These are phyloP conservation scores for Pterula multifida DNA, from an alignment of 1,284 basidiomycete genomes.

Conservation along the genomic window DNA sequence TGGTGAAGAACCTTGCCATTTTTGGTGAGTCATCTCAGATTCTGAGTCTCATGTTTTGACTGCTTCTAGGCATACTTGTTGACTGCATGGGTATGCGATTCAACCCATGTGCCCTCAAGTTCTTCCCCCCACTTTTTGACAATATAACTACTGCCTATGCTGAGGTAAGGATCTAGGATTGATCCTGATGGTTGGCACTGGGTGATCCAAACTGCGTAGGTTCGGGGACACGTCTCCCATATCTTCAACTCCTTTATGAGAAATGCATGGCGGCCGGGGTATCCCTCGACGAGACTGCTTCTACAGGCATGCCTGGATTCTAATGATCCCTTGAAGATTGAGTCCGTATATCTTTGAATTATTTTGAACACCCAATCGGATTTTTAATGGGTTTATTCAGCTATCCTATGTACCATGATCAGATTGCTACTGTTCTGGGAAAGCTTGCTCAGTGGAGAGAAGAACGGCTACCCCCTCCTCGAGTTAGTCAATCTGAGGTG, in stretches of 20 bases:
- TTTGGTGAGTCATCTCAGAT: background rate
- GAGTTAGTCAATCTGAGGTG: constrained; percentile 65
- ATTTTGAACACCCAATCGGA: too few relatives aligned
- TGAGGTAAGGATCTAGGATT: constrained; percentile 40
- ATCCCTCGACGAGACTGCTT: constrained; percentile 55
- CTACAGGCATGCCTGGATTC: constrained; percentile 47
- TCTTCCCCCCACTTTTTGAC: constrained; percentile 61
- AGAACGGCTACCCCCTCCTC: constrained; percentile 73
- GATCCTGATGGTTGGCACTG: background rate
- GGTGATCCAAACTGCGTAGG: constrained; percentile 25
- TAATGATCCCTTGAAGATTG: constrained; percentile 52
- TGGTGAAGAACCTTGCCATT: background rate
- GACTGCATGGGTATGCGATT: constrained; percentile 53
- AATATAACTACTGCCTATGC: constrained; percentile 76
- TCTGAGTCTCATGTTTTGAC: background rate
- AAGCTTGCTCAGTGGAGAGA: constrained; percentile 58
- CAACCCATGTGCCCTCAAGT: constrained; percentile 52
- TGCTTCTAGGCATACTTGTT: constrained; percentile 30
- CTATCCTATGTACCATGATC: constrained; percentile 42
- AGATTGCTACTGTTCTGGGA: constrained; percentile 40
- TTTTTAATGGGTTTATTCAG: constrained; percentile 22
- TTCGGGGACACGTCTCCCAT: constrained; percentile 61
- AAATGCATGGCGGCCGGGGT: constrained; percentile 67
- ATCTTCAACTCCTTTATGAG: constrained; percentile 52
- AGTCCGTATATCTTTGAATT: too few relatives aligned